These are phyloP conservation scores for Aechmea fasciata DNA, from an alignment of 176 grass and related monocot species.

Conservation along the genomic window DNA sequence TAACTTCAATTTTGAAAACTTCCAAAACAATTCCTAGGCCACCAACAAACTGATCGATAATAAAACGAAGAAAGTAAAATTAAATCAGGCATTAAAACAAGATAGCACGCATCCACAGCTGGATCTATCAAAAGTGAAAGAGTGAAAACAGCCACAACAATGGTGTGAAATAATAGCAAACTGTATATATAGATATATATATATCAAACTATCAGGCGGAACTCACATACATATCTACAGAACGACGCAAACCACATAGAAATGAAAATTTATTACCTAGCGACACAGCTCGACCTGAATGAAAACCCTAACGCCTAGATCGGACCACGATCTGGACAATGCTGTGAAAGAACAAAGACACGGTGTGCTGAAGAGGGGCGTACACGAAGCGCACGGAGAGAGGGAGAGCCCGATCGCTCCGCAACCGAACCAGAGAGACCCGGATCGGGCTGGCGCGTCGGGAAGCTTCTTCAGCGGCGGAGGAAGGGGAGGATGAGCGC, in stretches of 20 bases:
- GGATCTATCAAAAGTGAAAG: too few relatives aligned
- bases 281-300: background rate
- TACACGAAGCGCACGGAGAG: background rate
- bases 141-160: too few relatives aligned
- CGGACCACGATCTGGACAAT: slow-evolving; percentile 5
- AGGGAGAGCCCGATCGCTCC: background rate
- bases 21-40: too few relatives aligned
- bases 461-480: slow-evolving; percentile 28
- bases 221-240: too few relatives aligned
- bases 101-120: too few relatives aligned
- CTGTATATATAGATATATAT: too few relatives aligned
- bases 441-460: background rate
- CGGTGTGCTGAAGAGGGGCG: background rate
- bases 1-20: too few relatives aligned
- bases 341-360: background rate
- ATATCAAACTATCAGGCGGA: too few relatives aligned
- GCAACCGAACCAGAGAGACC: slow-evolving; percentile 1
- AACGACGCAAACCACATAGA: background rate
- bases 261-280: background rate
- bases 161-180: too few relatives aligned
- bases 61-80: too few relatives aligned
- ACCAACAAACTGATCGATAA: too few relatives aligned
- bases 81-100: too few relatives aligned
- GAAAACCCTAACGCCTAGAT: background rate
- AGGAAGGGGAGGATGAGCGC: slow-evolving; percentile 43